Conservation (phyloP, 2,329 filamentous ascomycete genomes). For the Fusarium illudens region DNA sequence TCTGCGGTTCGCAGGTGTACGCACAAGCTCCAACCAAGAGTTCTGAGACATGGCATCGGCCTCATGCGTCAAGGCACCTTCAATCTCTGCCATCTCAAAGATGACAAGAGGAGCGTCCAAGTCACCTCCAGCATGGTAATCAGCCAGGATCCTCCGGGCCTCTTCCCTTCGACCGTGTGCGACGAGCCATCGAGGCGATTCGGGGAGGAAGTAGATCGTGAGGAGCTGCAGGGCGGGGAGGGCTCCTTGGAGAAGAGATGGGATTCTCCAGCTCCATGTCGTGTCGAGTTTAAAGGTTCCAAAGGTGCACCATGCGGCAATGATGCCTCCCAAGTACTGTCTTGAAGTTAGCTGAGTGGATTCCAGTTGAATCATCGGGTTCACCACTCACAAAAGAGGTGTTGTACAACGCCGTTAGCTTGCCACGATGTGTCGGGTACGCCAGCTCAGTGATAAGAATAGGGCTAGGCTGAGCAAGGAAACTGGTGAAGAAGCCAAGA, state of each 20-base stretch:
- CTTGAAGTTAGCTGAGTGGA: background rate
- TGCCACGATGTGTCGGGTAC: conserved; percentile 47
- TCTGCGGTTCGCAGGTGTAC: conserved; percentile 47
- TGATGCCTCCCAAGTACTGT: conserved; percentile 43
- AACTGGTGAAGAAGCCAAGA: conserved; percentile 45
- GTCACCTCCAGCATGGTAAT: conserved; percentile 55
- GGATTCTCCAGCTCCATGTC: conserved; percentile 42
- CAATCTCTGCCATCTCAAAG: conserved; percentile 54
- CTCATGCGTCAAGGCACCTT: conserved; percentile 45
- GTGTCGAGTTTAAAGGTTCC: conserved; percentile 38
- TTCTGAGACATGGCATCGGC: conserved; percentile 46
- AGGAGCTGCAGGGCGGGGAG: conserved; percentile 38
- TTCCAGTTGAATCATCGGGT: rapidly evolving
- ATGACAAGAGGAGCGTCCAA: conserved; percentile 50
- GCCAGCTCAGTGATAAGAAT: conserved; percentile 48
- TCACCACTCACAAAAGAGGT: conserved; percentile 39
- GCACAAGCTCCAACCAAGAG: conserved; percentile 51
- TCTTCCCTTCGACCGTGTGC: conserved; percentile 46
- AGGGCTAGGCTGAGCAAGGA: conserved; percentile 45
- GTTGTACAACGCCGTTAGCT: conserved; percentile 47
- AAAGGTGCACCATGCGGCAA: conserved; percentile 43
- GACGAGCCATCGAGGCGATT: conserved; percentile 45
- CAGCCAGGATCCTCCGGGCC: conserved; percentile 49
- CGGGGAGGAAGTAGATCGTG: conserved; percentile 40
- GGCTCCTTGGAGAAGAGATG: conserved; percentile 38